Base-by-base conservation (phyloP, 1,284 basidiomycete species). In the Cutaneotrichosporon cavernicola region DNA sequence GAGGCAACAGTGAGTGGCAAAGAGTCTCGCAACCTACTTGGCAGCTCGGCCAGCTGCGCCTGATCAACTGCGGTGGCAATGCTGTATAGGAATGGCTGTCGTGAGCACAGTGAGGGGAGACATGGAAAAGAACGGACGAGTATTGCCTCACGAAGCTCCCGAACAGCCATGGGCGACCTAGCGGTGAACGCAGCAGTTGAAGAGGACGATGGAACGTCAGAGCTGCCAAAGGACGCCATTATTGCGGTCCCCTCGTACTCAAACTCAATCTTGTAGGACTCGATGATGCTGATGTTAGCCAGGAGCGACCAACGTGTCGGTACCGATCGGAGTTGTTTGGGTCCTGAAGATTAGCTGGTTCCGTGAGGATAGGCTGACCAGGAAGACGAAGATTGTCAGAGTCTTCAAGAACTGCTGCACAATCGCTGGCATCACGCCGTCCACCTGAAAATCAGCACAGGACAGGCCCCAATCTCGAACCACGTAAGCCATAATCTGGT, bases 261-360 rank as follows among this genome's bases (percentile, higher is more conserved):
- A 56, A 75, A 73, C 53, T 70, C 70, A 61, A 76, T 68, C 0
- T 69, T 71, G 57, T 71, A 72, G 0, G 72, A 64, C 55, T 74
- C 72, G 18, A 74, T 26, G 14, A 72, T 66, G n/a, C 72, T 74
- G 62, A 18, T 14, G 18, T 18, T 38, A 36, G 13, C 36, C 11
- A 21, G 47, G 61, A 31, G 11, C 31, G 14, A 16, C 2, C 1
- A 5, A 8, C 6, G 13, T n/a, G 7, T 16, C 9, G 8, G 14
- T 31, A 51, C 55, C 52, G 36, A 53, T 61, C 34, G 2, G 51
- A 52, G n/a, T 61, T 31, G n/a, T 34, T 46, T 18, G 55, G 46
- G 46, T 56, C 61, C 61, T 62, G 21, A n/a, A 14, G 10, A 21
- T 62, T 26, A 61, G 49, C n/a, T n/a, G 5, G 13, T 32, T 31